These are phyloP conservation scores for Jacaranda mimosifolia DNA, from an alignment of 257 asterid genomes.

Conservation along the genomic window DNA sequence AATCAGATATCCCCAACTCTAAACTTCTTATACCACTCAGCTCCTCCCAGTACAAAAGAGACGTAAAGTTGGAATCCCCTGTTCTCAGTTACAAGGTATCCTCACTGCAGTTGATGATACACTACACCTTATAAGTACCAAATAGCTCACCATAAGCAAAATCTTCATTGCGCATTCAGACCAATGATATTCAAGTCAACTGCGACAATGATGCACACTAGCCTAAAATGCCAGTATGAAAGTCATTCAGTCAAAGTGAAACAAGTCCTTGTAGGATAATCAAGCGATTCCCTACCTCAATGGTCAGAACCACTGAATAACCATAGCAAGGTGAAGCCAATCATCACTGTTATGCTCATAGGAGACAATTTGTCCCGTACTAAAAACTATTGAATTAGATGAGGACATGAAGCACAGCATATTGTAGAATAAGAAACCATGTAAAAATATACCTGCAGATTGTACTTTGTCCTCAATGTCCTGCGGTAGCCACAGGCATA, in stretches of 20 bases:
- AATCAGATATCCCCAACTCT: neutral
- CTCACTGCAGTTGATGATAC: neutral
- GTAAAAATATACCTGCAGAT: slow-evolving; percentile 70
- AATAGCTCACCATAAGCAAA: neutral
- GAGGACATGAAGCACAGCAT: neutral
- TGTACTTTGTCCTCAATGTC: slow-evolving; percentile 79
- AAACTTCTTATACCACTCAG: neutral
- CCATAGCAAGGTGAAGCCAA: neutral
- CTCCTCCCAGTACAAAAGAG: neutral
- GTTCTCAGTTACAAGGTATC: no score
- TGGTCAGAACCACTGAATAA: no score
- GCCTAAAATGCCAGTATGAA: neutral
- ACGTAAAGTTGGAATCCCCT: neutral
- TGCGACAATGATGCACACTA: neutral
- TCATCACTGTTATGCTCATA: neutral
- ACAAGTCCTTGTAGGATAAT: neutral
- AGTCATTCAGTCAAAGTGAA: neutral
- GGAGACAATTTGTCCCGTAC: neutral
- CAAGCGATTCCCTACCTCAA: no score
- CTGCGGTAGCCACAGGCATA: slow-evolving; percentile 89
- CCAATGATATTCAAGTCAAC: neutral
- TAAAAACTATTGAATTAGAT: neutral
- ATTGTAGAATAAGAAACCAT: neutral
- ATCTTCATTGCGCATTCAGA: neutral
- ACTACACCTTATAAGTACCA: neutral